Evolutionary conservation across 805 yeast species (phyloP), one percentile per base, ranked within the genome.

Genomic region (Barnettozyma botsteinii): DNA sequence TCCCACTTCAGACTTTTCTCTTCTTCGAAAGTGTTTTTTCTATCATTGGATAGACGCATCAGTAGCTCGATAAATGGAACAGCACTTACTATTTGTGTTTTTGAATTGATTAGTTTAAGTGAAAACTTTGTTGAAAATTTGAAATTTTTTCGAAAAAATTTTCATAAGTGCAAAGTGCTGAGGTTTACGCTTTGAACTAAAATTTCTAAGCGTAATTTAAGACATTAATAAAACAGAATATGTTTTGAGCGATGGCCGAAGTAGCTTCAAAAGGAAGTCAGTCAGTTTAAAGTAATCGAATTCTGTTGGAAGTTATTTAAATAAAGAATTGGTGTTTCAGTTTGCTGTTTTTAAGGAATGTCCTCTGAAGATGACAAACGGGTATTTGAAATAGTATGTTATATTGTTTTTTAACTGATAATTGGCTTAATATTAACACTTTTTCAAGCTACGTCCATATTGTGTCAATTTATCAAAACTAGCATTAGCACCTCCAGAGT

Each of bases 381-480:
- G 13, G 49, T 52, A 22, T 52, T 52, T 31, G 44, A 35, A 4
- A 35, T 30, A 14, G 56, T 51, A 24, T 14, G 53, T 43, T 9
- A 3, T 24, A 14, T 17, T 10, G 18, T 22, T 13, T 18, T 18
- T 3, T 12, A 12, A 10, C 17, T 18, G 11, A 11, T 15, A n/a
- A 23, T 33, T 13, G 18, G 36, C n/a, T 21, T 4, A 4, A 18
- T n/a, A 37, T 49, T 46, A 42, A 48, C 47, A 17, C 19, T 11
- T 6, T 4, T 15, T n/a, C 11, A 11, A 56, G 50, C 40, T 74
- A 31, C 64, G 65, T 37, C 72, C 70, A 0, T 43, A 50, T 24
- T 74, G 80, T 58, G 65, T 73, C 10, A 56, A 47, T 3, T 50
- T 74, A 7, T 73, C 79, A 0, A 62, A 65, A 35, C 38, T 65